Conservation (phyloP, 2,329 filamentous ascomycete genomes). For the Amesomyces nigricolor region DNA sequence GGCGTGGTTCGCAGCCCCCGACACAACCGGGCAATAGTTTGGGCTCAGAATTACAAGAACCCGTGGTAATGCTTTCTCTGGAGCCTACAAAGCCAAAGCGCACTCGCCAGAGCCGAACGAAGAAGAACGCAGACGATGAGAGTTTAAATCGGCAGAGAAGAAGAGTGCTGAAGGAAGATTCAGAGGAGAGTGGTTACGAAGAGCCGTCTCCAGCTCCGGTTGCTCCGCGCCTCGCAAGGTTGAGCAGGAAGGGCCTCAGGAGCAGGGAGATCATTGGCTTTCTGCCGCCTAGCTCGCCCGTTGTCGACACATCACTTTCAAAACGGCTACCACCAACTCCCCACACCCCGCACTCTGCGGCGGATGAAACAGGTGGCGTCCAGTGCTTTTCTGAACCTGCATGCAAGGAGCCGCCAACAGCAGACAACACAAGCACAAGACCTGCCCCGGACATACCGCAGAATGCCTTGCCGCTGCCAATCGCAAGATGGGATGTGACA, state of each 20-base stretch:
- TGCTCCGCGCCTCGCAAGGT: conserved; percentile 35
- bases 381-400: neutral
- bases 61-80: neutral
- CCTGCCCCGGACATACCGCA: neutral
- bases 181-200: conserved; percentile 11
- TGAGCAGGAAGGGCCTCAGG: conserved; percentile 40
- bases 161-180: neutral
- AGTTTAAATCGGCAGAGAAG: neutral
- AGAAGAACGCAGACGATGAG: neutral
- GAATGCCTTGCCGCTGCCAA: neutral
- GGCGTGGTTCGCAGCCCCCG: neutral
- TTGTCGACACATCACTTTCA: neutral
- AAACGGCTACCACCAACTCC: neutral
- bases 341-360: neutral
- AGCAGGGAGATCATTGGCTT: conserved; percentile 46
- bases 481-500: neutral
- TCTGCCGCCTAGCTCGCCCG: conserved; percentile 20
- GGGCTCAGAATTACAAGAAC: neutral
- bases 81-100: neutral
- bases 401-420: neutral
- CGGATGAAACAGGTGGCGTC: neutral
- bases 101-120: neutral
- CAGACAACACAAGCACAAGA: neutral
- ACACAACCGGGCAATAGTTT: neutral
- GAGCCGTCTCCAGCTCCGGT: conserved; percentile 18